Conservation (phyloP, 106 monocot species). For the Triglochin maritima region DNA sequence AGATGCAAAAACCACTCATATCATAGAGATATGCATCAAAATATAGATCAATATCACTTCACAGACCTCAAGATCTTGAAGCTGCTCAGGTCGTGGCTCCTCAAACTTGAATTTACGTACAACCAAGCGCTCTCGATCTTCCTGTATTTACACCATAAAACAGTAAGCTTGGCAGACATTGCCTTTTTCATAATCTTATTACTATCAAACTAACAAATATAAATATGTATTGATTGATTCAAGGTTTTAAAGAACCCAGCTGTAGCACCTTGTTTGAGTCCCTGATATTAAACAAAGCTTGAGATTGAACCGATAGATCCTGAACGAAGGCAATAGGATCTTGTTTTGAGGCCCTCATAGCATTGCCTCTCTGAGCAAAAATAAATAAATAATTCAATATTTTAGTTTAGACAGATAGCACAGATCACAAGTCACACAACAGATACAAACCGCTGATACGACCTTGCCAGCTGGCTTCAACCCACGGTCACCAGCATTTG, state of each 20-base stretch:
- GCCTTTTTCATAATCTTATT: no score
- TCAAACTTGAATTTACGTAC: conserved; percentile 91
- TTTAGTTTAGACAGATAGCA: background rate
- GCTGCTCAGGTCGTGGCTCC: conserved; percentile 87
- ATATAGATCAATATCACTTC: background rate
- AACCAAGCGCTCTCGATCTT: conserved; percentile 79
- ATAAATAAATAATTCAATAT: background rate
- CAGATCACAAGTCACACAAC: background rate
- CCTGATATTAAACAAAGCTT: conserved; percentile 85
- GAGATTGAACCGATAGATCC: conserved; percentile 76
- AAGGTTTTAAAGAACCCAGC: no score
- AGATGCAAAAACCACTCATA: no score
- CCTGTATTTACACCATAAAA: conserved; percentile 32
- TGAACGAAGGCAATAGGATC: conserved; percentile 61
- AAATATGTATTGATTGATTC: no score
- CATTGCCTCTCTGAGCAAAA: conserved; percentile 38
- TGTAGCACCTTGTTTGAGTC: conserved; percentile 77
- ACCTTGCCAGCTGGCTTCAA: conserved; percentile 47
- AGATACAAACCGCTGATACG: conserved; percentile 25
- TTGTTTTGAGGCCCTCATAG: conserved; percentile 51
- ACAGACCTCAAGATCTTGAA: conserved; percentile 92
- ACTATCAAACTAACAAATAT: no score
- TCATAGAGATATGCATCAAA: no score
- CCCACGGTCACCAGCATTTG: conserved; percentile 37
- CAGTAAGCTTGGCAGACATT: background rate